phyloP scores from a whole-genome alignment of 2,329 filamentous ascomycete genomes.

The Drechslera avenae region DNA sequence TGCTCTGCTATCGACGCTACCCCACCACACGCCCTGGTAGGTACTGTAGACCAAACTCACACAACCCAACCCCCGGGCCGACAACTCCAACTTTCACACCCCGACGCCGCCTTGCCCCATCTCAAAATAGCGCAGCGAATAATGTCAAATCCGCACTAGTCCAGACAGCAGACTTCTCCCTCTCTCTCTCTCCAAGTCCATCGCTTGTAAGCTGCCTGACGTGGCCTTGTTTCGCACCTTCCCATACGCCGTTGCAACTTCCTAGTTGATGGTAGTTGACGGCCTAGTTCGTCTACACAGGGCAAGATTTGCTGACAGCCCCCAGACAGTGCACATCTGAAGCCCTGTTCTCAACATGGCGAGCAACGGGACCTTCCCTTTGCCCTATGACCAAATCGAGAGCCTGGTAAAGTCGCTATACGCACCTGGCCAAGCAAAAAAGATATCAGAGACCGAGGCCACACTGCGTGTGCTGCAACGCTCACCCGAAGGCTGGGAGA shows the following conservation, averaged over 20 bases:
- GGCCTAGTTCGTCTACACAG: not conserved
- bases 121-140: not conserved
- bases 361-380: slow-evolving; percentile 26
- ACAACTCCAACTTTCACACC: slow-evolving; percentile 1
- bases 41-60: not conserved
- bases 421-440: slow-evolving; percentile 52
- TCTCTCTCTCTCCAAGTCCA: too few species aligned
- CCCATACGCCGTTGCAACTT: slow-evolving; percentile 6
- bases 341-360: slow-evolving; percentile 25
- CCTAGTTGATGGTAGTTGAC: slow-evolving; percentile 2
- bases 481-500: slow-evolving; percentile 80
- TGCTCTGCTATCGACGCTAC: slow-evolving; percentile 9
- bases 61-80: not conserved
- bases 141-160: slow-evolving; percentile 2
- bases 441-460: slow-evolving; percentile 66
- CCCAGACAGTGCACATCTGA: not conserved
- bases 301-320: not conserved
- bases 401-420: slow-evolving; percentile 59
- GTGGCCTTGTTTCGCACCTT: slow-evolving; percentile 1
- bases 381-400: slow-evolving; percentile 45
- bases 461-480: slow-evolving; percentile 79
- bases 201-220: not conserved
- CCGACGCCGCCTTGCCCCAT: not conserved
- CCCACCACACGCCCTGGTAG: slow-evolving; percentile 23
- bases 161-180: not conserved